Conservation (phyloP, 176 grass and related monocot species). For the Zea luxurians region DNA sequence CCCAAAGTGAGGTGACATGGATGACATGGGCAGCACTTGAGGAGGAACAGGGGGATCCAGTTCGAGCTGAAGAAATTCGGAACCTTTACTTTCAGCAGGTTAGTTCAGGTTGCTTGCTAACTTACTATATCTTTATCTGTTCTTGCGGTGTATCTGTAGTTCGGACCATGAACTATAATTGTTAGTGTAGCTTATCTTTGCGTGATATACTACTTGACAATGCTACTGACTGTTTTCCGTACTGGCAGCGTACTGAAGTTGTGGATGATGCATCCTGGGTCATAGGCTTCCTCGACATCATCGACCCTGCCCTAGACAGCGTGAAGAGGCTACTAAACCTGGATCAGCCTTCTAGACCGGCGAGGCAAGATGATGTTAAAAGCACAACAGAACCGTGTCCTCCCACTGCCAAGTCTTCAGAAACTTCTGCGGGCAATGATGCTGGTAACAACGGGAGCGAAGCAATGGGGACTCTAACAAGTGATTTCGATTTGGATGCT, state of each 20-base stretch:
- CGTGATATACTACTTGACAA: background rate
- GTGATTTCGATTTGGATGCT: constrained; percentile 61
- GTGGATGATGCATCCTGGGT: constrained; percentile 95
- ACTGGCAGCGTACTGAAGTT: constrained; percentile 71
- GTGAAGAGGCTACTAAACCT: constrained; percentile 80
- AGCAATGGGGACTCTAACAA: constrained; percentile 8
- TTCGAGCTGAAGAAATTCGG: constrained; percentile 92
- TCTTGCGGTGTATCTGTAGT: background rate
- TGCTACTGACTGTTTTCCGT: constrained; percentile 6
- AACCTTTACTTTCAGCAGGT: constrained; percentile 96
- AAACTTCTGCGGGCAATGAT: background rate
- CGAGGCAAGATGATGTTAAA: constrained; percentile 35
- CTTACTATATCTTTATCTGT: background rate
- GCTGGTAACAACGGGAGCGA: background rate
- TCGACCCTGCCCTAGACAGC: constrained; percentile 87
- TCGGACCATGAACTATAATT: background rate
- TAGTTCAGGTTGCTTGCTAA: constrained; percentile 25
- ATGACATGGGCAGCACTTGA: constrained; percentile 90
- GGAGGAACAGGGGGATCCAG: constrained; percentile 70
- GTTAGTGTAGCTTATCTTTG: background rate
- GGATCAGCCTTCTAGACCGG: constrained; percentile 44
- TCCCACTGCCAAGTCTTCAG: constrained; percentile 30
- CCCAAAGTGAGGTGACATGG: constrained; percentile 98
- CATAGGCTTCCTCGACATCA: constrained; percentile 85
- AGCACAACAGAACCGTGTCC: constrained; percentile 24